A percentile compares a stretch with the other conserved stretches of the same genome.
phyloP scores from a whole-genome alignment of 768 basidiomycete genomes.

The Crucibulum laeve region DNA sequence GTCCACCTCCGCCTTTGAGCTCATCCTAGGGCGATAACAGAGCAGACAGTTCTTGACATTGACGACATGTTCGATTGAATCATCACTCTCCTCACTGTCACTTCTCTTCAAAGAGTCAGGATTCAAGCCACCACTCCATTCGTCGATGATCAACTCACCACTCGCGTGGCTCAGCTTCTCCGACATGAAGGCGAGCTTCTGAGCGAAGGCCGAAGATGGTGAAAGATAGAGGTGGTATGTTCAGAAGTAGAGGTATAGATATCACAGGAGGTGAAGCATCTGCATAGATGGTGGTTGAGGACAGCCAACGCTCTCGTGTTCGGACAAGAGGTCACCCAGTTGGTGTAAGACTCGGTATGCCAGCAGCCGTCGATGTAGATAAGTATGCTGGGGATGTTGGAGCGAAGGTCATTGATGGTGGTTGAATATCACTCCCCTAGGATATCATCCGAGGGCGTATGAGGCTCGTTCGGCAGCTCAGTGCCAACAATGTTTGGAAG shows the following conservation, averaged over 20 bases:
- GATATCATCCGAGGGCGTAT: constrained; percentile 41
- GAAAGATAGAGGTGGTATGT: no score
- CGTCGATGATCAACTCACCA: constrained; percentile 59
- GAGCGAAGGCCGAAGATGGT: no score
- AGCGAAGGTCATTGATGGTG: constrained; percentile 49
- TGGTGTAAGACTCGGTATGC: no score
- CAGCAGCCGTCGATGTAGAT: constrained; percentile 76
- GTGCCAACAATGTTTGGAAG: constrained; percentile 54
- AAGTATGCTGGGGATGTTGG: constrained; percentile 51
- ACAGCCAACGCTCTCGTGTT: no score
- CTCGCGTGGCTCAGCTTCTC: constrained; percentile 32
- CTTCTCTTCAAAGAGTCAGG: constrained; percentile 38
- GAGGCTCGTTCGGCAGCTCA: constrained; percentile 57
- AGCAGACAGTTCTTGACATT: constrained; percentile 94
- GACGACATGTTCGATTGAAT: constrained; percentile 78
- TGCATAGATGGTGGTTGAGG: no score
- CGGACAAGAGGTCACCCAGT: no score
- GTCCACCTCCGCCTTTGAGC: constrained; percentile 85
- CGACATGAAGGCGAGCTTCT: no score
- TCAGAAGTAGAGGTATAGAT: no score
- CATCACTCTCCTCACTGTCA: constrained; percentile 17
- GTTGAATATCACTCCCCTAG: constrained; percentile 62
- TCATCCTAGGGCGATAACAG: constrained; percentile 85
- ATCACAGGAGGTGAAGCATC: no score
- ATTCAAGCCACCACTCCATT: constrained; percentile 77